Conservation (phyloP, 1,139 yeast genomes). For the Yamadazyma siamensis region DNA sequence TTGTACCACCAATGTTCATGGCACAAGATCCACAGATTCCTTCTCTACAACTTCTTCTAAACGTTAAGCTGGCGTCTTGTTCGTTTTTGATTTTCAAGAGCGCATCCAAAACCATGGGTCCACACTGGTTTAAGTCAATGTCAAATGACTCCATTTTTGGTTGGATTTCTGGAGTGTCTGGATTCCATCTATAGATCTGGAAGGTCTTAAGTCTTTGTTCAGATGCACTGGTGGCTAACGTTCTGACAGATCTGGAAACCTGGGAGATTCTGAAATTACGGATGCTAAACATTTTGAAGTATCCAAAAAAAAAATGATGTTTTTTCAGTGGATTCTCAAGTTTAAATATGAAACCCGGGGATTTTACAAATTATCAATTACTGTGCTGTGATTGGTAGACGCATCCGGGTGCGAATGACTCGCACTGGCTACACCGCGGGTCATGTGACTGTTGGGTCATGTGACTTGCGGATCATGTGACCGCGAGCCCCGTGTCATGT, state of each 20-base stretch:
- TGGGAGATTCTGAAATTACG: neutral
- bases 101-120: conserved; percentile 98
- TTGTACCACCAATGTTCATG: conserved; percentile 97
- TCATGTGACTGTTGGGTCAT: no score
- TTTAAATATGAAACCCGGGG: conserved; percentile 8
- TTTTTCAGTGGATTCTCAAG: conserved; percentile 2
- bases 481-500: no score
- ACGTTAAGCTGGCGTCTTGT: conserved; percentile 91
- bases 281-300: no score
- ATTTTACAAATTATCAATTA: conserved; percentile 10
- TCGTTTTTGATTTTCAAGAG: conserved; percentile 91
- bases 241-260: conserved; percentile 25
- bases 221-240: conserved; percentile 39
- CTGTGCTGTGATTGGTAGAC: conserved; percentile 6
- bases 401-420: neutral
- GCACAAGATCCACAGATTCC: conserved; percentile 99
- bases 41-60: conserved; percentile 98
- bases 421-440: no score
- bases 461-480: no score
- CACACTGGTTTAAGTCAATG: conserved; percentile 85
- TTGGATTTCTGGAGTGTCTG: conserved; percentile 92
- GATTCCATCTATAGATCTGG: conserved; percentile 97
- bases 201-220: conserved; percentile 71
- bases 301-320: no score
- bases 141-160: conserved; percentile 83